phyloP scores from a whole-genome alignment of 192 early-diverging fungal genomes.

The Spizellomyces sp. region DNA sequence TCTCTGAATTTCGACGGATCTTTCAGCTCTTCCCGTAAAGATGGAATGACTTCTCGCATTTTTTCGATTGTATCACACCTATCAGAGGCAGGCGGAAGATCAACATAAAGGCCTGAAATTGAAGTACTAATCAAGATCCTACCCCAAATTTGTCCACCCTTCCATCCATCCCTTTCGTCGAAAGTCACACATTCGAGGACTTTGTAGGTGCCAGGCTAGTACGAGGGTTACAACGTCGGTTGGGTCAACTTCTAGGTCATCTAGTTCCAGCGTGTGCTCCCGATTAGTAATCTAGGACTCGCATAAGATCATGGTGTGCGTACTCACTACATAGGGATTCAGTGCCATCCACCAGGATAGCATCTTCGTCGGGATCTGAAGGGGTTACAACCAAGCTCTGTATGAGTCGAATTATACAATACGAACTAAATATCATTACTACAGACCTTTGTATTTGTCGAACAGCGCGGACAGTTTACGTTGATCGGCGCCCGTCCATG shows the following conservation, averaged over 20 bases:
- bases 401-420: constrained; percentile 1
- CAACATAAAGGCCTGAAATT: neutral
- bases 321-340: constrained; percentile 33
- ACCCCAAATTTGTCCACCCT: constrained; percentile 70
- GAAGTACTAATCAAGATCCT: neutral
- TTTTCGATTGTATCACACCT: constrained; percentile 67
- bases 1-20: constrained; percentile 64
- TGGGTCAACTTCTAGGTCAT: constrained; percentile 73
- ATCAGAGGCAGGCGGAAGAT: neutral
- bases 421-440: neutral
- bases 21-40: constrained; percentile 54
- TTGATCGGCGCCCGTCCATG: constrained; percentile 18
- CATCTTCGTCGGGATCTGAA: constrained; percentile 61
- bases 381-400: neutral
- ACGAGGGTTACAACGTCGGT: constrained; percentile 72
- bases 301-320: too few species aligned
- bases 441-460: constrained; percentile 73
- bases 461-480: constrained; percentile 62
- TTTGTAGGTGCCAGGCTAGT: constrained; percentile 68
- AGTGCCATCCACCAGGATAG: constrained; percentile 74
- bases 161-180: constrained; percentile 68
- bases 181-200: constrained; percentile 77
- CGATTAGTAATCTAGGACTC: neutral
- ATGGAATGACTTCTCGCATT: constrained; percentile 56
- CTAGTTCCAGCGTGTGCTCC: constrained; percentile 6